These are phyloP conservation scores for Capsicum rhomboideum DNA, from an alignment of 257 asterid species.

Conservation along the genomic window DNA sequence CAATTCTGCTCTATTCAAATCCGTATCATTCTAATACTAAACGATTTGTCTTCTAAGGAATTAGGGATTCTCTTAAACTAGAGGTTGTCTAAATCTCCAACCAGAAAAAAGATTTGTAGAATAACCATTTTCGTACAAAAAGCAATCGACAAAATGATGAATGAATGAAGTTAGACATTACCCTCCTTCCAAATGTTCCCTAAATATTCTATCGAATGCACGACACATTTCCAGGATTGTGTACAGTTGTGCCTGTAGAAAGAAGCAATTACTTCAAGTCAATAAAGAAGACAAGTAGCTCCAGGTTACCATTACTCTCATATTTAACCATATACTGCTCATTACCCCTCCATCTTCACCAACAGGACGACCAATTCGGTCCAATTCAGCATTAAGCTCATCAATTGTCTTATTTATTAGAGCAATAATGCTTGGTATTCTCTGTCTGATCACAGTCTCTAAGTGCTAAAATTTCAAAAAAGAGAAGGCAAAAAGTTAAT, in stretches of 20 bases:
- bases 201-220: slow-evolving; percentile 84
- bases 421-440: slow-evolving; percentile 90
- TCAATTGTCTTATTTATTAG: slow-evolving; percentile 83
- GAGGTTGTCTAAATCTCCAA: no score
- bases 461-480: slow-evolving; percentile 47
- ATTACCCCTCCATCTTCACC: slow-evolving; percentile 96
- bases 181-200: slow-evolving; percentile 97
- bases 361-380: slow-evolving; percentile 88
- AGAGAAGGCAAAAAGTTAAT: neutral
- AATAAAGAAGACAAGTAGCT: neutral
- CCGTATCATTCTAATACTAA: no score
- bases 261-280: slow-evolving; percentile 10
- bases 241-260: slow-evolving; percentile 81
- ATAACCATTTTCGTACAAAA: neutral
- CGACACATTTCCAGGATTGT: slow-evolving; percentile 95
- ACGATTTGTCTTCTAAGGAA: no score
- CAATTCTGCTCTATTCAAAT: no score
- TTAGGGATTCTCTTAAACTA: no score
- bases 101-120: no score
- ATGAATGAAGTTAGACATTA: slow-evolving; percentile 20
- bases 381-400: slow-evolving; percentile 94
- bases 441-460: slow-evolving; percentile 89
- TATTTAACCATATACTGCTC: neutral
- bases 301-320: neutral
- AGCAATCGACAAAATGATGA: neutral